Conservation (phyloP, 371 early-diverging fungal species). For the Mortierella polycephala region DNA sequence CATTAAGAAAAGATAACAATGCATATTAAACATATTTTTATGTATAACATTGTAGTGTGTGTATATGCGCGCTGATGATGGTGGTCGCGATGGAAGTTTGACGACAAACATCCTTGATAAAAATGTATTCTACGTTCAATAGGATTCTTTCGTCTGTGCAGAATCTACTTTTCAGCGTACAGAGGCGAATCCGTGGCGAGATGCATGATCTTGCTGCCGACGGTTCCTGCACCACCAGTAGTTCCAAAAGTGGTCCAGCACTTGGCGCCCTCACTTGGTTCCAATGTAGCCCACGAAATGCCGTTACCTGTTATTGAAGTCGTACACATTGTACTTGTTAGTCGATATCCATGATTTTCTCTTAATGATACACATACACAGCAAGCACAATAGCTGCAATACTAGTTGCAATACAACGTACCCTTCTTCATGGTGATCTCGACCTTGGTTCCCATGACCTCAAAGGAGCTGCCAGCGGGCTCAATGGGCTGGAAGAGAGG, state of each 20-base stretch:
- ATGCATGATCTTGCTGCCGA: slow-evolving; percentile 69
- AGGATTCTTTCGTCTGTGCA: neutral
- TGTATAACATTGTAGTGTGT: no score
- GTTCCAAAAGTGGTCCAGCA: slow-evolving; percentile 91
- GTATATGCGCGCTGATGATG: no score
- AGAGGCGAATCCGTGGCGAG: slow-evolving; percentile 56
- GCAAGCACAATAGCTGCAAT: neutral
- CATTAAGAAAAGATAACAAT: neutral
- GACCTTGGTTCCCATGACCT: slow-evolving; percentile 85
- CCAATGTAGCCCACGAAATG: slow-evolving; percentile 87
- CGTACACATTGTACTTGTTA: neutral
- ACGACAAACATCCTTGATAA: no score
- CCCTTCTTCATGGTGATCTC: slow-evolving; percentile 87
- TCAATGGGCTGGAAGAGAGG: slow-evolving; percentile 81
- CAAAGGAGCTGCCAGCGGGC: slow-evolving; percentile 72
- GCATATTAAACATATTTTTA: no score
- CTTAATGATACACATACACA: neutral
- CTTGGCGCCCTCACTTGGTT: slow-evolving; percentile 71
- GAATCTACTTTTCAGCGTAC: slow-evolving; percentile 51
- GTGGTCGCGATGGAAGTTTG: no score
- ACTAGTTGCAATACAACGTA: slow-evolving; percentile 13
- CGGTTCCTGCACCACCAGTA: slow-evolving; percentile 65
- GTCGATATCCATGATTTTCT: neutral
- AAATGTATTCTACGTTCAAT: no score
- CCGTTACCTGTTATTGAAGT: slow-evolving; percentile 65